Conservation (phyloP, 495 filamentous ascomycete genomes). For the Hypoxylon perforatum region DNA sequence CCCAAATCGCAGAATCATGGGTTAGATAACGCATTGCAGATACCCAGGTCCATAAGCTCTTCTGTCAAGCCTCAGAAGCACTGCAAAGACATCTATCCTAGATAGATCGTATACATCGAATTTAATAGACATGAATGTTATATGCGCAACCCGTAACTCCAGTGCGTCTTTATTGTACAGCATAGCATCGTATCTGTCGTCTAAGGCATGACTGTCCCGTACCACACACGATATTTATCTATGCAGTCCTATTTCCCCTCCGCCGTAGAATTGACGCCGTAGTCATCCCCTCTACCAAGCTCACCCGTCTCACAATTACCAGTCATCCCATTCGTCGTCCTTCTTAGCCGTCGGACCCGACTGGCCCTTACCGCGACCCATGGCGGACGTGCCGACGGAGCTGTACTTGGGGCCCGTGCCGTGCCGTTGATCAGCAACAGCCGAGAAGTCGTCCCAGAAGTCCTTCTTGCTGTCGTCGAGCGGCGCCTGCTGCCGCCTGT, state of each 20-base stretch:
- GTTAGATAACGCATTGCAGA: too few relatives aligned
- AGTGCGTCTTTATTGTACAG: constrained; percentile 35
- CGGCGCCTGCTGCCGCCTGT: constrained; percentile 48
- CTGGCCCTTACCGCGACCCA: constrained; percentile 59
- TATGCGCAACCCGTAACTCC: constrained; percentile 39
- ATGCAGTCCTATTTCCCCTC: background rate
- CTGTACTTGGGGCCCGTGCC: constrained; percentile 47
- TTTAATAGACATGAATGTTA: constrained; percentile 17
- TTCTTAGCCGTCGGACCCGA: constrained; percentile 54
- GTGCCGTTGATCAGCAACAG: constrained; percentile 59
- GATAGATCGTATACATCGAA: too few relatives aligned
- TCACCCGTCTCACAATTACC: constrained; percentile 52
- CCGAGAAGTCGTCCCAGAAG: constrained; percentile 89
- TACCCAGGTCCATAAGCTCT: too few relatives aligned
- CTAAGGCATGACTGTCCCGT: constrained; percentile 27
- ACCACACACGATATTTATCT: background rate
- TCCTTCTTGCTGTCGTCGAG: constrained; percentile 74
- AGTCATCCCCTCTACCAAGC: background rate
- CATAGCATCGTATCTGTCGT: constrained; percentile 37
- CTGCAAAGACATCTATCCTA: too few relatives aligned
- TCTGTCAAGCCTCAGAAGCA: too few relatives aligned
- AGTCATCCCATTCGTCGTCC: constrained; percentile 74
- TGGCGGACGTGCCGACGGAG: constrained; percentile 78
- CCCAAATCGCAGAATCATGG: too few relatives aligned
- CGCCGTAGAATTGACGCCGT: too few relatives aligned